Evolutionary conservation across 2,329 filamentous ascomycete species (phyloP).

Genomic region (Pseudocercospora fijiensis): DNA sequence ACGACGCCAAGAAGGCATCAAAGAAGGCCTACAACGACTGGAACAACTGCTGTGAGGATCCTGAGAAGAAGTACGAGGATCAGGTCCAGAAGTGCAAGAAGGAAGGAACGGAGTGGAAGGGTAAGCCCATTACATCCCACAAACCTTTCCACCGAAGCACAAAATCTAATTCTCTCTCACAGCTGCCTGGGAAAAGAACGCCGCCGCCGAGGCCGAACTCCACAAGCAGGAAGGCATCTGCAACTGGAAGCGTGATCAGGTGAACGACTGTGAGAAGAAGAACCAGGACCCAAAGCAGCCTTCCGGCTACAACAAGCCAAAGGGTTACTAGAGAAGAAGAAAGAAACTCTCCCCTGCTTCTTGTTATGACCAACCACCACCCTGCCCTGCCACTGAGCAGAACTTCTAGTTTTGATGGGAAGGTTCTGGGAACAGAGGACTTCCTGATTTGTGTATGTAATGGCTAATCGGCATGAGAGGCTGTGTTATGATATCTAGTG

Average conservation of each 20-base stretch:
- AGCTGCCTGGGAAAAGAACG: background rate
- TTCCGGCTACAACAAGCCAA: background rate
- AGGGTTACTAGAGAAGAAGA: background rate
- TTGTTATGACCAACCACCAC: too few species aligned
- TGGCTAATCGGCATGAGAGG: too few species aligned
- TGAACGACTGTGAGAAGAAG: background rate
- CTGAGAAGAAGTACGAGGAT: background rate
- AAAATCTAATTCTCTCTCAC: background rate
- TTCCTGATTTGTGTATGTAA: too few species aligned
- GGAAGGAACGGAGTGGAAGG: background rate
- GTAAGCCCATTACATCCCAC: background rate
- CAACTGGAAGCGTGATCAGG: background rate
- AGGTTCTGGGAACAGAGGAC: background rate
- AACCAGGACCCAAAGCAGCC: background rate
- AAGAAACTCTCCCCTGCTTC: too few species aligned
- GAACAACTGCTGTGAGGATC: background rate
- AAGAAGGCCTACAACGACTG: background rate
- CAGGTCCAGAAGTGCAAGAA: background rate
- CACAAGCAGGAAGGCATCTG: background rate
- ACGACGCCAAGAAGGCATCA: background rate
- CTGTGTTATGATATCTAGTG: too few species aligned
- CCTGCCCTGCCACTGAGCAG: background rate
- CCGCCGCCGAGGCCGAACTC: background rate
- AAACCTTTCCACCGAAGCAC: background rate
- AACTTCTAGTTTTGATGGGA: background rate